phyloP scores from a whole-genome alignment of 345 rosid genomes.

The Melastoma malabathricum region DNA sequence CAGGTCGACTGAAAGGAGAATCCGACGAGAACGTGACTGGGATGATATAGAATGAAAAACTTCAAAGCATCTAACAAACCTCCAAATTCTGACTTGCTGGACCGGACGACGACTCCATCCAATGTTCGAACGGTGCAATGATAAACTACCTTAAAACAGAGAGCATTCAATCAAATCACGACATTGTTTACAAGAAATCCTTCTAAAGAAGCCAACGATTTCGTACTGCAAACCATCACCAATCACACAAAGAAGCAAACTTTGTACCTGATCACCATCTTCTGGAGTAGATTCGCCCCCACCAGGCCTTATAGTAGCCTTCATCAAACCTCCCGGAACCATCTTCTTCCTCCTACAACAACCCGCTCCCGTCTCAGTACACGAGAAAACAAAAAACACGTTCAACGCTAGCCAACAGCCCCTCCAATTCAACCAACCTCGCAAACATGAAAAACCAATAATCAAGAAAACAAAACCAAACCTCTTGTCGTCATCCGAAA shows the following conservation, averaged over 20 bases:
- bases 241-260: background rate
- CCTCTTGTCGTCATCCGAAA: slow-evolving; percentile 58
- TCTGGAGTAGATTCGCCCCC: slow-evolving; percentile 72
- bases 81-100: slow-evolving; percentile 63
- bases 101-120: slow-evolving; percentile 71
- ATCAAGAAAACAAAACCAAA: background rate
- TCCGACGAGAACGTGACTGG: background rate
- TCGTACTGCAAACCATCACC: background rate
- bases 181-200: background rate
- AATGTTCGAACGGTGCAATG: slow-evolving; percentile 80
- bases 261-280: slow-evolving; percentile 87
- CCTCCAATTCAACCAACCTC: background rate
- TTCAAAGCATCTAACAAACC: slow-evolving; percentile 34
- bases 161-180: background rate
- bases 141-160: slow-evolving; percentile 44
- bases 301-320: slow-evolving; percentile 80
- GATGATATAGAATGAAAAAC: background rate
- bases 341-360: slow-evolving; percentile 69
- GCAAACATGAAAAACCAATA: background rate
- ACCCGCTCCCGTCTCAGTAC: background rate
- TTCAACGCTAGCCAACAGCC: background rate
- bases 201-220: background rate
- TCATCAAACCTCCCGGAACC: slow-evolving; percentile 79
- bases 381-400: background rate
- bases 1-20: background rate